Percentiles rank a stretch among this genome's conserved stretches.
Conservation (phyloP, 371 early-diverging fungal species). For the Neoconidiobolus thromboides region DNA sequence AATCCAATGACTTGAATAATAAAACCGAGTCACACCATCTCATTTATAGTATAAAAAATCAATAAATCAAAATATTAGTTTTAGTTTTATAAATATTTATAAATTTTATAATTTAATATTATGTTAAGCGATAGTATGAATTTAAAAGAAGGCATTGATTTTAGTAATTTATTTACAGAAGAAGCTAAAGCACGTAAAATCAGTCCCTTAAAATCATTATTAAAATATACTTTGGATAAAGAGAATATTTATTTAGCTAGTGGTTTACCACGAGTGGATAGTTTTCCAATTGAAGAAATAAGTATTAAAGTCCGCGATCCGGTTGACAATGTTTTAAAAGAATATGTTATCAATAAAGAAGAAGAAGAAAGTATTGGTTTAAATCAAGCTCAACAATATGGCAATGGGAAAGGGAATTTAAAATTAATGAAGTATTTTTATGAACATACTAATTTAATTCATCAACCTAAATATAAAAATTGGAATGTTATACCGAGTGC, state of each 20-base stretch:
- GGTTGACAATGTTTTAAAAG: background rate
- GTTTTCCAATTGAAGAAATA: background rate
- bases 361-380: background rate
- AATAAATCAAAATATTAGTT: too few relatives aligned
- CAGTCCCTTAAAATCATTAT: background rate
- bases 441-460: conserved; percentile 13
- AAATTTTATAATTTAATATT: too few relatives aligned
- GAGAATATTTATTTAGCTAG: conserved; percentile 2
- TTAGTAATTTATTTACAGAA: background rate
- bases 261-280: conserved; percentile 1
- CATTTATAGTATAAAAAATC: too few relatives aligned
- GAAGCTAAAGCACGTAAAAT: background rate
- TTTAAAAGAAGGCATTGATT: background rate
- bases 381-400: background rate
- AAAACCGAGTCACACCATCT: too few relatives aligned
- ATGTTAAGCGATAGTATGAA: too few relatives aligned
- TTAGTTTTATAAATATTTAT: too few relatives aligned
- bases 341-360: background rate
- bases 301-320: background rate
- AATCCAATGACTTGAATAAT: too few relatives aligned
- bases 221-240: background rate
- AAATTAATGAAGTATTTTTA: background rate
- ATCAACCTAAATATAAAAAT: conserved; percentile 33
- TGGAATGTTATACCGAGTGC: conserved; percentile 31
- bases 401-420: background rate